Conservation (phyloP, 306 rosid species). For the Quercus aquifolioides region DNA sequence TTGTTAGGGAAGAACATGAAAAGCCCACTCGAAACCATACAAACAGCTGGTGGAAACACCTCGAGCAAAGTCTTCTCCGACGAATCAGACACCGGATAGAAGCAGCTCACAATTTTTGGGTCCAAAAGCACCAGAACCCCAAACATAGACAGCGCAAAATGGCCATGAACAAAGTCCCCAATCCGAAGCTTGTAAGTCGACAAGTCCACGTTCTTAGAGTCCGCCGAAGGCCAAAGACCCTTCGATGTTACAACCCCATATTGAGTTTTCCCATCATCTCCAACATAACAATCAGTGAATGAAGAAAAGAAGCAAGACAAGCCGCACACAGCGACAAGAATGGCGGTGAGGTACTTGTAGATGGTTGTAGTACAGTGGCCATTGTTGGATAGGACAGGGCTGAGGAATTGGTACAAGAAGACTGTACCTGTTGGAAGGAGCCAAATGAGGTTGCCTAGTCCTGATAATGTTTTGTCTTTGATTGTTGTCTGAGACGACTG, state of each 20-base stretch:
- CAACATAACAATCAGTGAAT: slow-evolving; percentile 77
- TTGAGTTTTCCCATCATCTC: slow-evolving; percentile 47
- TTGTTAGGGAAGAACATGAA: slow-evolving; percentile 53
- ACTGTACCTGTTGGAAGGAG: slow-evolving; percentile 81
- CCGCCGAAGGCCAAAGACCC: slow-evolving; percentile 66
- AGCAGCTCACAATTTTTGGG: slow-evolving; percentile 51
- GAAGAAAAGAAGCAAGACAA: slow-evolving; percentile 61
- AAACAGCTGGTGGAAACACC: slow-evolving; percentile 65
- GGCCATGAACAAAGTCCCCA: slow-evolving; percentile 69
- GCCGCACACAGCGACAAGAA: slow-evolving; percentile 42
- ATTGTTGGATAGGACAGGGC: slow-evolving; percentile 55
- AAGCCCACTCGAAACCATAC: slow-evolving; percentile 41
- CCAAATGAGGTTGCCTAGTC: slow-evolving; percentile 62
- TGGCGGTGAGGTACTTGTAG: slow-evolving; percentile 48
- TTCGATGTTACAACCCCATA: slow-evolving; percentile 49
- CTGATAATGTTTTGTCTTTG: slow-evolving; percentile 26
- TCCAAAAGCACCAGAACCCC: slow-evolving; percentile 45
- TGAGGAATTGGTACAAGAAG: slow-evolving; percentile 70
- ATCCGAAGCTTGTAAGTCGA: slow-evolving; percentile 42
- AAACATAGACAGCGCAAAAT: slow-evolving; percentile 44
- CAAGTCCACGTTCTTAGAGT: slow-evolving; percentile 27
- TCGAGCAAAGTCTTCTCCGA: slow-evolving; percentile 34
- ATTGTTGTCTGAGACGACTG: background rate
- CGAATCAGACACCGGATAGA: slow-evolving; percentile 44
- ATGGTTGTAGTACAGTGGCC: slow-evolving; percentile 47